Evolutionary conservation across 2,329 filamentous ascomycete species (phyloP).

Genomic region (Tolypocladium capitatum): DNA sequence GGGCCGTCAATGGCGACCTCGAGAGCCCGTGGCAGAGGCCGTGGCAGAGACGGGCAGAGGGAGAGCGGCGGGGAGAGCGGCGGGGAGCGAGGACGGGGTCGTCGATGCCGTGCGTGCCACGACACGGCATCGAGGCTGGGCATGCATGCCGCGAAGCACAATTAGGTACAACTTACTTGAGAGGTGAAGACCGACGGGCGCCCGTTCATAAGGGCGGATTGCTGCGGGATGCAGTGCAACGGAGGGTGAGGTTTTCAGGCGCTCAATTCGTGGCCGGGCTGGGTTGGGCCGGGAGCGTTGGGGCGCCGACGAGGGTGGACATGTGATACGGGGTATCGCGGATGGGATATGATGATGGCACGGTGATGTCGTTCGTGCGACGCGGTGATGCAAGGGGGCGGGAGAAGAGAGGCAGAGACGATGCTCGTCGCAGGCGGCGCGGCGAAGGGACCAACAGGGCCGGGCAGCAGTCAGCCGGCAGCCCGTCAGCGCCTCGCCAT

Average conservation of each 20-base stretch:
- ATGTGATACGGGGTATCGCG: too few relatives aligned
- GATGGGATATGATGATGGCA: not conserved
- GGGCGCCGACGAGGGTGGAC: not conserved
- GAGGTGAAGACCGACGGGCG: conserved; percentile 76
- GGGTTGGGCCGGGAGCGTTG: not conserved
- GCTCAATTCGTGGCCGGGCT: not conserved
- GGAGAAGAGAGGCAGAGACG: conserved; percentile 3
- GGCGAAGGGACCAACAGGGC: too few relatives aligned
- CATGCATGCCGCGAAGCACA: conserved; percentile 10
- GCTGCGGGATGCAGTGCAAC: conserved; percentile 17
- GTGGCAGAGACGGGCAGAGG: not conserved
- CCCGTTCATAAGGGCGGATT: conserved; percentile 72
- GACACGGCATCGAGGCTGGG: not conserved
- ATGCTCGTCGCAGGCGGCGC: too few relatives aligned
- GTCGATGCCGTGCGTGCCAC: not conserved
- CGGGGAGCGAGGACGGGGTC: not conserved
- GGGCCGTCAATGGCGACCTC: not conserved
- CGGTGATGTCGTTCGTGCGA: not conserved
- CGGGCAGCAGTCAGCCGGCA: too few relatives aligned
- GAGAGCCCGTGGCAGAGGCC: too few relatives aligned
- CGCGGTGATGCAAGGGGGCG: conserved; percentile 1
- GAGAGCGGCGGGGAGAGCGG: too few relatives aligned
- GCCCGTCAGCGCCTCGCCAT: too few relatives aligned
- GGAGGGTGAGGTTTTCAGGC: not conserved
- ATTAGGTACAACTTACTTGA: conserved; percentile 43